A percentile compares a stretch with the other conserved stretches of the same genome.
Evolutionary conservation across 331 rosid genomes (phyloP).

Genomic region (Rosa hybrid): DNA sequence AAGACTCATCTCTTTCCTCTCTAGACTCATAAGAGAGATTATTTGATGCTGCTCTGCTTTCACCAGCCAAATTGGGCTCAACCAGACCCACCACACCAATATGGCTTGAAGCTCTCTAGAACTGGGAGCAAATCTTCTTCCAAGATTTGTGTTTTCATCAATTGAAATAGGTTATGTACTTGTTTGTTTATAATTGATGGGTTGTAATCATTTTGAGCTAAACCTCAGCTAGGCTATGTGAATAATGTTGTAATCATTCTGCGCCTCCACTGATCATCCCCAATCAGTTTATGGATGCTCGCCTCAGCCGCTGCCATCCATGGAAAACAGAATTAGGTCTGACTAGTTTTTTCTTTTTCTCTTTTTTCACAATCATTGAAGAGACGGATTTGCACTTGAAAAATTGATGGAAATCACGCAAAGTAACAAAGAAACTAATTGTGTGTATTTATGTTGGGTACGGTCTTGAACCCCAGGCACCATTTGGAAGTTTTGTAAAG

Average conservation of each 20-base stretch:
- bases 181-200: not conserved
- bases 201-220: constrained; percentile 10
- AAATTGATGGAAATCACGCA: too few relatives aligned
- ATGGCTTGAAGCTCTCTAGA: constrained; percentile 58
- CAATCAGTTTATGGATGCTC: too few relatives aligned
- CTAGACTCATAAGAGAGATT: constrained; percentile 57
- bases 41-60: constrained; percentile 82
- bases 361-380: too few relatives aligned
- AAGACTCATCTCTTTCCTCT: constrained; percentile 51
- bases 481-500: too few relatives aligned
- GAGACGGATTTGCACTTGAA: too few relatives aligned
- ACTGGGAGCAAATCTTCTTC: constrained; percentile 79
- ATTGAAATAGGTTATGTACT: not conserved
- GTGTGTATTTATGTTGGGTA: too few relatives aligned
- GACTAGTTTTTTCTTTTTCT: too few relatives aligned
- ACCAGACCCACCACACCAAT: constrained; percentile 63
- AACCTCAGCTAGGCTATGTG: not conserved
- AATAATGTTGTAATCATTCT: not conserved
- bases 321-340: too few relatives aligned
- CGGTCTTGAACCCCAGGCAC: too few relatives aligned
- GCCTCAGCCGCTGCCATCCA: too few relatives aligned
- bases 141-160: constrained; percentile 52
- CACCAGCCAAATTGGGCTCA: constrained; percentile 60
- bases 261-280: too few relatives aligned
- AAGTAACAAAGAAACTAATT: too few relatives aligned